phyloP scores from a whole-genome alignment of 345 rosid species.

The Bruguiera parviflora region DNA sequence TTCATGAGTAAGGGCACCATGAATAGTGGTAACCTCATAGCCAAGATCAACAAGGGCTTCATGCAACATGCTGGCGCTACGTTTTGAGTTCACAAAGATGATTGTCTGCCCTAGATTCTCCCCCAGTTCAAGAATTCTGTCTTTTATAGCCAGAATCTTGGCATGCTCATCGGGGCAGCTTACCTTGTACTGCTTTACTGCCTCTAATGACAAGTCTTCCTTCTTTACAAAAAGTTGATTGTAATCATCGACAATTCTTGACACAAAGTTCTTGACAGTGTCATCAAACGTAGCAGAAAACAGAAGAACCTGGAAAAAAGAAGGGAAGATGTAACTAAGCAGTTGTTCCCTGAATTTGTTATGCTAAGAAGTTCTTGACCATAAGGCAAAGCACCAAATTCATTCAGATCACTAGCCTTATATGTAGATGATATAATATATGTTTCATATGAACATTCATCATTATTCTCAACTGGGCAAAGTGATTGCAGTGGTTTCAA shows the following conservation, averaged over 20 bases:
- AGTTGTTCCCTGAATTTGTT: not conserved
- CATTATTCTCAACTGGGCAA: no score
- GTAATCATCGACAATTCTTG: constrained; percentile 47
- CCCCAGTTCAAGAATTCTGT: constrained; percentile 78
- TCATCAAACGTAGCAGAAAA: constrained; percentile 94
- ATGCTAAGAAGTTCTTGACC: not conserved
- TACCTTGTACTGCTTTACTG: constrained; percentile 93
- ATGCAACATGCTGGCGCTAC: constrained; percentile 58
- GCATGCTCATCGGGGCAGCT: constrained; percentile 67
- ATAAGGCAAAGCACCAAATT: no score
- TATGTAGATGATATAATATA: no score
- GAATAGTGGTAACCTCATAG: constrained; percentile 79
- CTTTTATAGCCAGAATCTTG: constrained; percentile 70
- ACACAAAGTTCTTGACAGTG: constrained; percentile 71
- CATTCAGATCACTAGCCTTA: no score
- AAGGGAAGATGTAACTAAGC: constrained; percentile 1
- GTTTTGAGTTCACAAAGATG: constrained; percentile 65
- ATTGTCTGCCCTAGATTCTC: constrained; percentile 82
- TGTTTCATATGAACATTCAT: no score
- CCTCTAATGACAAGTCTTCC: constrained; percentile 77
- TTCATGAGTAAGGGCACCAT: constrained; percentile 56
- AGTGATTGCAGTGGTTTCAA: no score
- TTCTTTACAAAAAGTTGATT: constrained; percentile 90
- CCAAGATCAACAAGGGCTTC: constrained; percentile 62
- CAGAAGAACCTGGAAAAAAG: constrained; percentile 58